Percentiles rank a stretch among this genome's conserved stretches.
phyloP scores from a whole-genome alignment of 1,284 basidiomycete genomes.

The Rugosomyces carneus region DNA sequence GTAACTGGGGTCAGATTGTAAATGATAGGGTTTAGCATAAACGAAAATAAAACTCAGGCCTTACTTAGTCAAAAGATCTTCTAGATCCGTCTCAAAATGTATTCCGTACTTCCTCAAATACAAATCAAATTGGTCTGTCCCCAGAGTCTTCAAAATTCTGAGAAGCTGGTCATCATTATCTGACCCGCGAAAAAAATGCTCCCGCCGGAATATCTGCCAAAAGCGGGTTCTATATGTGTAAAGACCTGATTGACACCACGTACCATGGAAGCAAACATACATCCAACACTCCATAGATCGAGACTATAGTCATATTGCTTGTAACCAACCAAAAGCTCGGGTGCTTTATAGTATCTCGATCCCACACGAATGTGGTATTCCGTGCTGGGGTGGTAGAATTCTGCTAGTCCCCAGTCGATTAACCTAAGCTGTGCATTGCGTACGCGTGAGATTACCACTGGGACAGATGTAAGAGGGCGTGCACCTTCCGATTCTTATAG shows the following conservation, averaged over 20 bases:
- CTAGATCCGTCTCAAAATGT: constrained; percentile 66
- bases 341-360: constrained; percentile 88
- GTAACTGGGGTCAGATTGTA: constrained; percentile 40
- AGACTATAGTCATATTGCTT: constrained; percentile 82
- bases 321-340: constrained; percentile 83
- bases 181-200: constrained; percentile 87
- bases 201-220: constrained; percentile 60
- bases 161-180: constrained; percentile 90
- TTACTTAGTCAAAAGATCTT: constrained; percentile 59
- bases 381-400: constrained; percentile 85
- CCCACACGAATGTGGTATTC: constrained; percentile 88
- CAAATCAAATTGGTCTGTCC: constrained; percentile 75
- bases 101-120: constrained; percentile 73
- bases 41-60: constrained; percentile 15
- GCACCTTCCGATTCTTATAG: constrained; percentile 69
- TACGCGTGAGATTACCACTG: constrained; percentile 5
- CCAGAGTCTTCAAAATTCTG: constrained; percentile 83
- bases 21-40: constrained; percentile 7
- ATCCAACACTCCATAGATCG: constrained; percentile 87
- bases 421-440: constrained; percentile 53
- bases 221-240: constrained; percentile 1
- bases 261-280: constrained; percentile 86
- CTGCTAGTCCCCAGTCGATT: constrained; percentile 91
- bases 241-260: constrained; percentile 17
- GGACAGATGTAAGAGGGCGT: constrained; percentile 14